Percentiles rank a stretch among this genome's conserved stretches.
phyloP scores from a whole-genome alignment of 495 filamentous ascomycete species.

The Platismatia glauca region DNA sequence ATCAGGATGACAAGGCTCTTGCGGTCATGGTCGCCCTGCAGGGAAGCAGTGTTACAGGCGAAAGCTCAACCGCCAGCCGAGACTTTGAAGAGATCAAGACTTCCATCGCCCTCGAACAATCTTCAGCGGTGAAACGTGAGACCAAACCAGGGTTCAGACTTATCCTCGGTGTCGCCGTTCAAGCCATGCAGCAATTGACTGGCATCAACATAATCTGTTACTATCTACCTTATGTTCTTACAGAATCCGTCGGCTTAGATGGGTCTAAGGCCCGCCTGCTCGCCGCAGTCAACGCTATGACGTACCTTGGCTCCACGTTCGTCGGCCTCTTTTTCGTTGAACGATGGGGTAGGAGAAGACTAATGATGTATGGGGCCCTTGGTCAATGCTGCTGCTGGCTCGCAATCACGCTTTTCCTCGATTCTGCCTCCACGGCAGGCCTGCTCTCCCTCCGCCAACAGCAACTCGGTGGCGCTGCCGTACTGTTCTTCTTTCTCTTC shows the following conservation, averaged over 20 bases:
- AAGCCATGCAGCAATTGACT: constrained; percentile 31
- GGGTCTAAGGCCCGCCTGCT: constrained; percentile 24
- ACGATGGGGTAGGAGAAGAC: constrained; percentile 24
- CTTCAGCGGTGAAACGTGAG: constrained; percentile 21
- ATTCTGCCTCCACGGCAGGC: not conserved
- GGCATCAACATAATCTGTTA: constrained; percentile 29
- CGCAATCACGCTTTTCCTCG: constrained; percentile 21
- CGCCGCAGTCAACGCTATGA: constrained; percentile 27
- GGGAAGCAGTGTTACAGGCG: constrained; percentile 25
- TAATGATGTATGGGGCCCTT: constrained; percentile 26
- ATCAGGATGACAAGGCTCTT: constrained; percentile 33
- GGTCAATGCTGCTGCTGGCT: constrained; percentile 25
- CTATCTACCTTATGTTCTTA: constrained; percentile 28
- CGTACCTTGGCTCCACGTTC: constrained; percentile 20
- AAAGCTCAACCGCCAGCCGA: constrained; percentile 26
- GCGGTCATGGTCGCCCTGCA: constrained; percentile 32
- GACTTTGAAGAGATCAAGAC: constrained; percentile 33
- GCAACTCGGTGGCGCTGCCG: constrained; percentile 24
- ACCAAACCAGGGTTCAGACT: constrained; percentile 24
- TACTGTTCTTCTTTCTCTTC: constrained; percentile 23
- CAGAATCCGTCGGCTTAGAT: constrained; percentile 26
- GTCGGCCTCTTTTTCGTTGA: constrained; percentile 22
- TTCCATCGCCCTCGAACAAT: constrained; percentile 30
- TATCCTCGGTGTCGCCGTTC: constrained; percentile 26
- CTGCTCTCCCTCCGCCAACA: constrained; percentile 14